Evolutionary conservation across 2,329 filamentous ascomycete species (phyloP), one percentile per base, ranked within the genome.

Genomic region (Bipolaris zeicola): DNA sequence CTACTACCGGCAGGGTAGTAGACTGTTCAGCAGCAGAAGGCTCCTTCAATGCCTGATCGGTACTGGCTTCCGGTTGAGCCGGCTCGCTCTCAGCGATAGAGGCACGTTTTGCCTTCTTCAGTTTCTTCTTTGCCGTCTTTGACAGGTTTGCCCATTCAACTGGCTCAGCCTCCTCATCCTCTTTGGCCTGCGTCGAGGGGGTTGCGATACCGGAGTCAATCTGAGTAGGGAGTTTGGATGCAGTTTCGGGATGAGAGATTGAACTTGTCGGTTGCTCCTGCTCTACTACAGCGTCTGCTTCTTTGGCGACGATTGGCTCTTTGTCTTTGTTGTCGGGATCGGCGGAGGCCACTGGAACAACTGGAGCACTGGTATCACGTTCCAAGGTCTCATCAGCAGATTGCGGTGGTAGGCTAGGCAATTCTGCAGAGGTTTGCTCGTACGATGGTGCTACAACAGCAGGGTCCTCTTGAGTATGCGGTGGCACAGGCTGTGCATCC

Each of bases 41-140:
- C 13, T 58, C 52, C 13, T 57, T 58, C 4, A 14, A 8, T 7
- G 42, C 20, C 20, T 34, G 51, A 34, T 65, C 63, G 16, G 50
- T 41, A 8, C 55, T 56, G 36, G 57, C 61, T 24, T 49, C 54
- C 31, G 61, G 55, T 36, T 58, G 54, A 24, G 57, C 61, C 14
- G 18, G 43, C 24, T 63, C 61, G n/a, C 41, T 52, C 10, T 65
- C 60, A 11, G 57, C 52, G 16, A 54, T 36, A 36, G 65, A 67
- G 20, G 54, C 54, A n/a, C 62, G 66, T 49, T 71, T 69, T 14
- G 59, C 62, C 47, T 70, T 71, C 60, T 70, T 69, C 3, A 61
- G 55, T 51, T 71, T 72, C 63, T 70, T 71, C 58, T 66, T 67
- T 34, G 69, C 65, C 2, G 66, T 36, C 50, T 73, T 72, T 3